Percentiles rank a stretch among this genome's conserved stretches.
These are phyloP conservation scores for Pelargonium exstipulatum DNA, from an alignment of 441 rosid species.

Conservation along the genomic window DNA sequence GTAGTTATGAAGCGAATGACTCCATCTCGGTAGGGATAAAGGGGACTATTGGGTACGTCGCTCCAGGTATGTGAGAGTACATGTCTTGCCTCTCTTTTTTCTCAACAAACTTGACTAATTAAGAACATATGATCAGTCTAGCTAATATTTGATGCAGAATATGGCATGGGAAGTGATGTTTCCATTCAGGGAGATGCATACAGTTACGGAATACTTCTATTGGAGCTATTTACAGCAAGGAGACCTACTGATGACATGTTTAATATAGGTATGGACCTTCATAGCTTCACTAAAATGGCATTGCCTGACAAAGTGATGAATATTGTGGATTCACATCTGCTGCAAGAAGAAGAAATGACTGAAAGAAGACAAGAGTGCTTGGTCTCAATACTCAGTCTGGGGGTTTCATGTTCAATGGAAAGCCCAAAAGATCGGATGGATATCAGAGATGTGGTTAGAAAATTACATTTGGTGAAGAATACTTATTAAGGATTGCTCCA, in stretches of 20 bases:
- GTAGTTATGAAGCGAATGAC: background rate
- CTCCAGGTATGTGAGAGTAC: slow-evolving; percentile 16
- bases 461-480: background rate
- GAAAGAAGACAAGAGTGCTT: slow-evolving; percentile 2
- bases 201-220: slow-evolving; percentile 9
- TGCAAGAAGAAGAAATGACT: background rate
- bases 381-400: background rate
- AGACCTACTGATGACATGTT: background rate
- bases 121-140: background rate
- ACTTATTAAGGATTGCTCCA: background rate
- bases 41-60: slow-evolving; percentile 19
- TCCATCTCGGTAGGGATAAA: slow-evolving; percentile 10
- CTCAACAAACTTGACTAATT: background rate
- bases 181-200: slow-evolving; percentile 14
- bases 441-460: background rate
- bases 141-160: slow-evolving; percentile 5
- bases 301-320: background rate
- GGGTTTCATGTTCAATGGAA: slow-evolving; percentile 16
- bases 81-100: background rate
- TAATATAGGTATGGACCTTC: background rate
- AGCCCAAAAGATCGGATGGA: slow-evolving; percentile 9
- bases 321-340: background rate
- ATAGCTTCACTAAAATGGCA: background rate
- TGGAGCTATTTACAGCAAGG: slow-evolving; percentile 17
- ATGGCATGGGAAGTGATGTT: slow-evolving; percentile 5